Conservation (phyloP, 169 alveolate genomes). For the Cryptosporidium sp. region DNA sequence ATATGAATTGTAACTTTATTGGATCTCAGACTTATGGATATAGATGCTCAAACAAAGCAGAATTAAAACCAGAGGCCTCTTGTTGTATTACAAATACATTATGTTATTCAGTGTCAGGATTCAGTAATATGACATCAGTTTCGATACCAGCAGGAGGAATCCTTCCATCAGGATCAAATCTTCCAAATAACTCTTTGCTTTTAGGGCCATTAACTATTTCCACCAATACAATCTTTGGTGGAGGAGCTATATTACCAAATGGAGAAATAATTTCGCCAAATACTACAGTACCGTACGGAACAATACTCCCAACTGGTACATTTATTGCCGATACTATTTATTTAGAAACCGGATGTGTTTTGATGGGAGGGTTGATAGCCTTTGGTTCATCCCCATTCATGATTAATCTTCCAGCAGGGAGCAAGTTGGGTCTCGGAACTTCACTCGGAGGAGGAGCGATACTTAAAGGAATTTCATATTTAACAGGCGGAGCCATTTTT, state of each 20-base stretch:
- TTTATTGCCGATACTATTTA: conserved; percentile 63
- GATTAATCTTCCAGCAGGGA: conserved; percentile 65
- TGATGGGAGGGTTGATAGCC: conserved; percentile 72
- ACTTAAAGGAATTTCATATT: conserved; percentile 54
- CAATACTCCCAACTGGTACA: conserved; percentile 60
- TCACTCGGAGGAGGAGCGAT: conserved; percentile 69
- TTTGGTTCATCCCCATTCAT: conserved; percentile 71
- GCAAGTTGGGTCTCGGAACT: conserved; percentile 57
- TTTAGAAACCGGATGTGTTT: conserved; percentile 63
- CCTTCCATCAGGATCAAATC: conserved; percentile 61
- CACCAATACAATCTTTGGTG: conserved; percentile 63
- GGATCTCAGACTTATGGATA: conserved; percentile 65
- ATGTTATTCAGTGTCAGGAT: conserved; percentile 58
- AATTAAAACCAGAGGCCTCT: conserved; percentile 30
- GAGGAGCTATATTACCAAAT: conserved; percentile 67
- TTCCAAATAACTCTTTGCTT: conserved; percentile 51
- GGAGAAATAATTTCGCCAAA: conserved; percentile 58
- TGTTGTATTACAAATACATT: conserved; percentile 61
- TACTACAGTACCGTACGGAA: conserved; percentile 67
- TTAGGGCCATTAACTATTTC: conserved; percentile 62
- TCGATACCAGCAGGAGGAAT: conserved; percentile 74
- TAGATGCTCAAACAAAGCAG: conserved; percentile 45
- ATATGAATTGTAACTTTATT: conserved; percentile 60
- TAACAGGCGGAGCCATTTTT: conserved; percentile 72
- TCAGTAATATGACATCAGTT: conserved; percentile 68